Base-by-base conservation (phyloP, 129 eudicot species). In the Flaveria robusta region DNA sequence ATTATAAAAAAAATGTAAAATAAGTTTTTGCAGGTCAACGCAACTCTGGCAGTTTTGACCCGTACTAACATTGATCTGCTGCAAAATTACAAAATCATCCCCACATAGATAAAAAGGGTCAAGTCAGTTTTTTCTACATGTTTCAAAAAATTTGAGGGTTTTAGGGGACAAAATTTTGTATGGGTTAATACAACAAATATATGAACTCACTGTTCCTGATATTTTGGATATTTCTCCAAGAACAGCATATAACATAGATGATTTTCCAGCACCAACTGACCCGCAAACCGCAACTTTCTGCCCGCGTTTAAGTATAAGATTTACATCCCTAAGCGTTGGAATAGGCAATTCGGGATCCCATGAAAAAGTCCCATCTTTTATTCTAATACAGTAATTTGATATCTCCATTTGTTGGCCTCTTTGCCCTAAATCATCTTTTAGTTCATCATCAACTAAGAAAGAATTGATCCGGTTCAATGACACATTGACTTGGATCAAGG, bases 201-300 rank as follows among this genome's bases (percentile, higher is more conserved):
- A 20, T 63, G 62, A 42, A 83, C 88, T 87, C 22, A 91, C 93
- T 1, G 62, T 79, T 80, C 93, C 89, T 13, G 91, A 84, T 47
- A 39, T 75, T 60, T 65, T 88, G 45, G 87, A 83, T 42, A 88
- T 86, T 76, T 92, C 98, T 62, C 91, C 91, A 29, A 92, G 94
- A 10, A 90, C 64, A 69, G 92, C 86, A 79, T 74, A 74, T 9
- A 88, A 20, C 60, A 88, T 39, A 31, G 93, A 88, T 3, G 96
- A 90, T 68, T 90, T 90, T 60, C 91, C 91, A 37, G 96, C 65
- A 12, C 93, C 93, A 82, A 90, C 91, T 22, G 87, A 76, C 19
- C 97, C 91, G 37, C 91, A 88, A 72, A 91, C 78, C 9, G 93
- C 91, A 64, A 83, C 75, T 77, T 84, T 86, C 66, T 84, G 71